Conservation (phyloP, 2,329 filamentous ascomycete genomes). For the Colletotrichum sp. region DNA sequence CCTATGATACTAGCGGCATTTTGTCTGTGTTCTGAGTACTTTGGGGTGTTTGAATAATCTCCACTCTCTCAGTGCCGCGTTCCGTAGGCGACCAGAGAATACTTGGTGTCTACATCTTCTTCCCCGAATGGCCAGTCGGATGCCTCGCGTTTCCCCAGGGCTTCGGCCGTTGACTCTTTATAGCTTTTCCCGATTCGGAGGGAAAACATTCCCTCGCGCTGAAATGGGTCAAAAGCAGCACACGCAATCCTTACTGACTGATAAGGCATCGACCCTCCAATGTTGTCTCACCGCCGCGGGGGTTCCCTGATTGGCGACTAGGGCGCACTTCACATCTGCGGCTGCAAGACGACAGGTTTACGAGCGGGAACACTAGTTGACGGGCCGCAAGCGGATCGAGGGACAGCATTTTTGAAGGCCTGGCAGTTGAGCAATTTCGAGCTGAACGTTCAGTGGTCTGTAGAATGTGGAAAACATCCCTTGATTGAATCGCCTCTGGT, state of each 20-base stretch:
- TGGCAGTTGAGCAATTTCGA: background rate
- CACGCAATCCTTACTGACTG: background rate
- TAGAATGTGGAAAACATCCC: background rate
- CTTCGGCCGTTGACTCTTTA: background rate
- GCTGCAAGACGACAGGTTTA: background rate
- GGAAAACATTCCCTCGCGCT: background rate
- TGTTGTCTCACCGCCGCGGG: background rate
- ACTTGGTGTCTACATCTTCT: background rate
- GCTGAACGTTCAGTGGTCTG: background rate
- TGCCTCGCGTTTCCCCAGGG: background rate
- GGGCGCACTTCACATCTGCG: background rate
- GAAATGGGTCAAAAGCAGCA: background rate
- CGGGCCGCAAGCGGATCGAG: background rate
- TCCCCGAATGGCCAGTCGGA: background rate
- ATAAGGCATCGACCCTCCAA: background rate
- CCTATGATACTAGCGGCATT: background rate
- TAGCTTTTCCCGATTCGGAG: background rate
- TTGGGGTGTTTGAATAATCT: background rate
- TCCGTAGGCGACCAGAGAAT: background rate
- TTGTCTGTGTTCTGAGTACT: background rate
- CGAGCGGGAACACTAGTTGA: background rate
- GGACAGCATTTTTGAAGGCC: background rate
- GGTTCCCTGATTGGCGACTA: background rate
- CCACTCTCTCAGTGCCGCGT: background rate
- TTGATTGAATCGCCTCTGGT: background rate